phyloP scores from a whole-genome alignment of 1,284 basidiomycete species.

The Cystobasidium pallidum region DNA sequence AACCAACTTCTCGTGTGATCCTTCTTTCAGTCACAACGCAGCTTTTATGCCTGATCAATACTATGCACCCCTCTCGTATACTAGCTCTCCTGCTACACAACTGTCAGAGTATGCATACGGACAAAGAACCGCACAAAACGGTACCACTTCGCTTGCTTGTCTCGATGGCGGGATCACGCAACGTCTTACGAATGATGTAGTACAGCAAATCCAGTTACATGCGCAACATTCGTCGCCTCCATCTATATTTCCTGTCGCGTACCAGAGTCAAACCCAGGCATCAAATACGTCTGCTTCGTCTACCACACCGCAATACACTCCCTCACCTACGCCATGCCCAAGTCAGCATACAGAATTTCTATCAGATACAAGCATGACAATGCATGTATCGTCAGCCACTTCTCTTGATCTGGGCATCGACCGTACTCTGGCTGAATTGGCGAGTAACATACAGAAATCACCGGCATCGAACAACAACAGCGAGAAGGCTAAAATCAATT shows the following conservation, averaged over 20 bases:
- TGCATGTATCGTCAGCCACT: background rate
- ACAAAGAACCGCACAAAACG: background rate
- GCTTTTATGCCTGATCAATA: background rate
- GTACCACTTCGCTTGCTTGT: slow-evolving; percentile 2
- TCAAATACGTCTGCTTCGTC: background rate
- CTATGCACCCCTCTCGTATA: background rate
- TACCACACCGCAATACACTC: background rate
- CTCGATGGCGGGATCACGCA: background rate
- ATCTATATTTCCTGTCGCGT: background rate
- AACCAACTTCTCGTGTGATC: background rate
- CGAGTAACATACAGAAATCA: background rate
- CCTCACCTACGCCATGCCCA: background rate
- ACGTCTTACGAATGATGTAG: background rate
- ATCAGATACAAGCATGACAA: background rate
- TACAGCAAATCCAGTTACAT: background rate
- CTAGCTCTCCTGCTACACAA: slow-evolving; percentile 3
- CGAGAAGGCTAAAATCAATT: slow-evolving; percentile 35
- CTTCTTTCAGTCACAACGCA: background rate
- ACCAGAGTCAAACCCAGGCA: background rate
- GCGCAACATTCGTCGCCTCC: background rate
- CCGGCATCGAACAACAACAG: slow-evolving; percentile 14
- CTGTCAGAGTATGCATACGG: background rate
- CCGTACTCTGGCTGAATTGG: background rate
- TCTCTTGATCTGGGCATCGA: background rate
- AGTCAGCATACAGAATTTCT: background rate